phyloP scores from a whole-genome alignment of 768 basidiomycete genomes.

The Hericium erinaceus region DNA sequence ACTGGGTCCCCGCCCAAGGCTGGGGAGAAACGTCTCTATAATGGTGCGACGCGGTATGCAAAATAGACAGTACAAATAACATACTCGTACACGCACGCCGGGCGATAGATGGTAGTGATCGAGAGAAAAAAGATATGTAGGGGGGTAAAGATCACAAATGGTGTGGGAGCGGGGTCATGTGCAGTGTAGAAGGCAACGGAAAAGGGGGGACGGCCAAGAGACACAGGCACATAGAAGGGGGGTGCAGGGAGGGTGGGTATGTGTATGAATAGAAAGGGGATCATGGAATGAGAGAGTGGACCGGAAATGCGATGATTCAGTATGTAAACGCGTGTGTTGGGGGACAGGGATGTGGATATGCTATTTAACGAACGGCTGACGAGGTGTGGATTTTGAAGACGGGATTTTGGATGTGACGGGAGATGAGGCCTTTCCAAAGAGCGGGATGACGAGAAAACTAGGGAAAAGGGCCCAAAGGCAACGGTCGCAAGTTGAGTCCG shows the following conservation, averaged over 20 bases:
- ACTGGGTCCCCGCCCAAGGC: too few species aligned
- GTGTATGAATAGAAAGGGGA: neutral
- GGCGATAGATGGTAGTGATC: slow-evolving; percentile 1
- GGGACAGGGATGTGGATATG: neutral
- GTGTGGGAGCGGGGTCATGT: neutral
- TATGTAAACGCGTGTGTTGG: neutral
- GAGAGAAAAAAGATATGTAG: slow-evolving; percentile 6
- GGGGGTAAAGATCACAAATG: neutral
- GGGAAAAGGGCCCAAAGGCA: neutral
- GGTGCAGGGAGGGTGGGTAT: neutral
- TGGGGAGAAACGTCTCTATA: slow-evolving; percentile 4
- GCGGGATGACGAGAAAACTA: neutral
- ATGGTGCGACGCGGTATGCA: neutral
- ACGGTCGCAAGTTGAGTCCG: slow-evolving; percentile 3
- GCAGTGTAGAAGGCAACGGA: neutral
- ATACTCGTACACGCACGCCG: slow-evolving; percentile 12
- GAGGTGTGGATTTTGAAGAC: neutral
- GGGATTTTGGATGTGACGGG: neutral
- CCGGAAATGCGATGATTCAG: neutral
- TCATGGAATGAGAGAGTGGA: neutral
- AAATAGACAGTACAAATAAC: slow-evolving; percentile 17
- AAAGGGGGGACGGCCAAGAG: neutral
- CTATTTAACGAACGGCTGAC: neutral
- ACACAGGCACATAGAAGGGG: neutral
- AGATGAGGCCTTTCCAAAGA: neutral